These are phyloP conservation scores for Apiospora sp. DNA, from an alignment of 2,329 filamentous ascomycete genomes.

Conservation along the genomic window DNA sequence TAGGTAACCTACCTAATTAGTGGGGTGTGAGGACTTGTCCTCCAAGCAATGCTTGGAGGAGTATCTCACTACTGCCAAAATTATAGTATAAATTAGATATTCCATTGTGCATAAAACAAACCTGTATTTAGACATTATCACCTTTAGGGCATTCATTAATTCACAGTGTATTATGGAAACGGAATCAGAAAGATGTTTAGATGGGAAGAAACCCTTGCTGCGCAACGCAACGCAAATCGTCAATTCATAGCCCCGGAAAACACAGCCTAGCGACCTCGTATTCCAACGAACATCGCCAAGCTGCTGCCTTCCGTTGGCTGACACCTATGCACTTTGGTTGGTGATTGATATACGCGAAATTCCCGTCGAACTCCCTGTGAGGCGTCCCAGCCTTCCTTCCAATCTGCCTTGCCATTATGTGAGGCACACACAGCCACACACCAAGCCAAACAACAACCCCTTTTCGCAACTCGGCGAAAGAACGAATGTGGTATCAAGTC, in stretches of 20 bases:
- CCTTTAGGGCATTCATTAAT: too few species aligned
- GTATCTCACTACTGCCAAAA: too few species aligned
- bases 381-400: neutral
- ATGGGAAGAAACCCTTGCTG: neutral
- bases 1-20: too few species aligned
- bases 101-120: too few species aligned
- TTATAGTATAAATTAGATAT: too few species aligned
- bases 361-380: neutral
- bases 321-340: neutral
- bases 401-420: neutral
- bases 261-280: neutral
- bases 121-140: too few species aligned
- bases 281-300: neutral
- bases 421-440: neutral
- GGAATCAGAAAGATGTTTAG: neutral
- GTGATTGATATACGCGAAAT: neutral
- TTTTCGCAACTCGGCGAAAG: neutral
- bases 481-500: conserved; percentile 17
- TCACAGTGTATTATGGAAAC: too few species aligned
- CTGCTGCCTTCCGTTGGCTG: neutral
- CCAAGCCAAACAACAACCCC: neutral
- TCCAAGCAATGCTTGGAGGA: too few species aligned
- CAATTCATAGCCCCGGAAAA: conserved; percentile 8
- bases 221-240: conserved; percentile 24
- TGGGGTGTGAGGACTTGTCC: too few species aligned